Percentiles rank a stretch among this genome's conserved stretches.
These are phyloP conservation scores for Haplosporangium gracile DNA, from an alignment of 192 early-diverging fungal genomes.

Conservation along the genomic window DNA sequence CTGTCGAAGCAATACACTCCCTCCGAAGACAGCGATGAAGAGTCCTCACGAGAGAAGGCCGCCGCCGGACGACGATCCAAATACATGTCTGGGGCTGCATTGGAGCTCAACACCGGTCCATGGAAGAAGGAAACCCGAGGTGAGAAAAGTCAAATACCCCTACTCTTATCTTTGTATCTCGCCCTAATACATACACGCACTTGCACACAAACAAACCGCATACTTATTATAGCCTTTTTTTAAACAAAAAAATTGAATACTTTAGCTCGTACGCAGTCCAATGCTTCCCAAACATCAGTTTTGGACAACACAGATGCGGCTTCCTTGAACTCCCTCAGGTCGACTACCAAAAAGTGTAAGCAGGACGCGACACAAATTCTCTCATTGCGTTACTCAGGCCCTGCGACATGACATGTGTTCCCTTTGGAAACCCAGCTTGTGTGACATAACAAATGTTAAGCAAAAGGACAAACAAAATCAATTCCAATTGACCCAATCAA, in stretches of 20 bases:
- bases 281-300: constrained; percentile 8
- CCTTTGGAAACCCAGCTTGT: background rate
- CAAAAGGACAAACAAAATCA: background rate
- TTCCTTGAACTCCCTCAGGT: constrained; percentile 22
- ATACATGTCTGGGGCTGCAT: constrained; percentile 34
- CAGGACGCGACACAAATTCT: background rate
- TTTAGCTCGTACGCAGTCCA: background rate
- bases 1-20: constrained; percentile 53
- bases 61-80: constrained; percentile 16
- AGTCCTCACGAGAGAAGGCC: background rate
- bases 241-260: background rate
- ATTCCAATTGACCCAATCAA: background rate
- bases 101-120: constrained; percentile 28
- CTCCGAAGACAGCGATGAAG: constrained; percentile 44
- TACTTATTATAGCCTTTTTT: background rate
- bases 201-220: no score
- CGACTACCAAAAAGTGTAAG: constrained; percentile 46
- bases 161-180: no score
- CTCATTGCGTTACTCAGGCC: no score
- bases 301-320: constrained; percentile 20
- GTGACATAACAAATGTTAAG: background rate
- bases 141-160: background rate
- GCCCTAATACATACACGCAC: no score
- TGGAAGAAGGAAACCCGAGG: background rate
- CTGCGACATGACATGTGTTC: background rate